Percentiles rank a stretch among this genome's conserved stretches.
These are phyloP conservation scores for Verticillium klebahnii DNA, from an alignment of 2,329 filamentous ascomycete genomes.

Conservation along the genomic window DNA sequence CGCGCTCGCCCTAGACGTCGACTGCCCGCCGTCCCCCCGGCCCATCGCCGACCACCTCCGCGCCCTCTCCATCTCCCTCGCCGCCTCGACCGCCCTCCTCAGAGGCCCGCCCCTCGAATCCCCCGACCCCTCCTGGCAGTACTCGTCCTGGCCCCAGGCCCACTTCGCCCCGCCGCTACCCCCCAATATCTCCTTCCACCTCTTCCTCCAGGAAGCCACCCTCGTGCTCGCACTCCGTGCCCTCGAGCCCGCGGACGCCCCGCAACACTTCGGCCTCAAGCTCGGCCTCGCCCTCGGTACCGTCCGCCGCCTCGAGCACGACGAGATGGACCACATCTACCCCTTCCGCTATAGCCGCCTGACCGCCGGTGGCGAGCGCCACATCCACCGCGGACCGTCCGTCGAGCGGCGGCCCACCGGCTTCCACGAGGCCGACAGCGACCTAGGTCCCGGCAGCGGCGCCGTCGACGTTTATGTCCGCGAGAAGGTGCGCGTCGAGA, in stretches of 20 bases:
- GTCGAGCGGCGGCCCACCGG: slow-evolving; percentile 2
- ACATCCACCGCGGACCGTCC: slow-evolving; percentile 6
- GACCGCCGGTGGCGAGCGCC: slow-evolving; percentile 15
- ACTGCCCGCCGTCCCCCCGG: slow-evolving; percentile 46
- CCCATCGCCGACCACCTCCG: slow-evolving; percentile 53
- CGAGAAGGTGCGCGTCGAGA: slow-evolving; percentile 87
- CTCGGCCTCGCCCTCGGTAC: slow-evolving; percentile 67
- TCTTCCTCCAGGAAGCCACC: slow-evolving; percentile 64
- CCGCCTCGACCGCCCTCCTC: slow-evolving; percentile 46
- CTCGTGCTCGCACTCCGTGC: slow-evolving; percentile 67
- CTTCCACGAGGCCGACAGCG: background rate
- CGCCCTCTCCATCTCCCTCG: slow-evolving; percentile 49
- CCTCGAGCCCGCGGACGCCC: slow-evolving; percentile 62
- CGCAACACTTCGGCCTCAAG: slow-evolving; percentile 58
- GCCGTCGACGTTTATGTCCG: slow-evolving; percentile 69
- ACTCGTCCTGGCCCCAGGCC: slow-evolving; percentile 34
- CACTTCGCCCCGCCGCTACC: slow-evolving; percentile 44
- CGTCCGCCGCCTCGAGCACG: slow-evolving; percentile 61
- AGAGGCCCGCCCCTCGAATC: slow-evolving; percentile 45
- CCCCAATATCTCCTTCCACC: slow-evolving; percentile 67
- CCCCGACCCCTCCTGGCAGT: slow-evolving; percentile 35
- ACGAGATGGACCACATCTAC: slow-evolving; percentile 77
- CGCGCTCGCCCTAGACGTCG: slow-evolving; percentile 61
- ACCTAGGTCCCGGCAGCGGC: slow-evolving; percentile 19
- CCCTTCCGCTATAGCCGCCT: slow-evolving; percentile 42